Evolutionary conservation across 768 basidiomycete genomes (phyloP).

Genomic region (Suillus paluster): DNA sequence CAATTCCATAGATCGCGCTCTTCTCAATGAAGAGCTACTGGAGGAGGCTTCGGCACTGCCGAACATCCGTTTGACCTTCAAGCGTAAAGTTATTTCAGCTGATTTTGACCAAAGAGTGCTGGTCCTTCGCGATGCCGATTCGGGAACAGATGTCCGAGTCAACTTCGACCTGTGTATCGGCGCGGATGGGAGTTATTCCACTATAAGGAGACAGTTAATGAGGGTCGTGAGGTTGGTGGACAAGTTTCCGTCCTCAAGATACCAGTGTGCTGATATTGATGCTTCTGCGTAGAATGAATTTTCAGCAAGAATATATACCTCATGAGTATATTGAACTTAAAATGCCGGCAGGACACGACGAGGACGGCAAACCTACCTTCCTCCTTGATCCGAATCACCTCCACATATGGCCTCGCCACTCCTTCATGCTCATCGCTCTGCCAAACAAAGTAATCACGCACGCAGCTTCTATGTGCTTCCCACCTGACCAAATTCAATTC

Average conservation of each 20-base stretch:
- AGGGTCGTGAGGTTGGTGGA: constrained; percentile 78
- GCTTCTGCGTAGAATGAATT: constrained; percentile 76
- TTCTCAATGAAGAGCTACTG: constrained; percentile 86
- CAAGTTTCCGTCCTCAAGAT: constrained; percentile 11
- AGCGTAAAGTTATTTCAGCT: constrained; percentile 75
- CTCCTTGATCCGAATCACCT: constrained; percentile 93
- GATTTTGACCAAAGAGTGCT: constrained; percentile 74
- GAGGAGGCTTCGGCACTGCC: constrained; percentile 67
- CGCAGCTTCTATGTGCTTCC: constrained; percentile 31
- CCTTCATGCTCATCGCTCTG: constrained; percentile 98
- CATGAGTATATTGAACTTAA: constrained; percentile 97
- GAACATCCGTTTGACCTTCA: constrained; percentile 75
- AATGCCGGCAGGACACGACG: constrained; percentile 81
- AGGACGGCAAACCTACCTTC: constrained; percentile 67
- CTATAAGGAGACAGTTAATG: constrained; percentile 95
- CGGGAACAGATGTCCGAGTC: constrained; percentile 47
- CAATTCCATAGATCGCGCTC: constrained; percentile 88
- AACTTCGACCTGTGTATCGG: constrained; percentile 85
- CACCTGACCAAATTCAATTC: constrained; percentile 22
- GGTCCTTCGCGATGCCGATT: constrained; percentile 50
- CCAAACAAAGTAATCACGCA: constrained; percentile 82
- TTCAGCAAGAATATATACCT: constrained; percentile 91
- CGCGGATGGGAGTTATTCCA: constrained; percentile 92
- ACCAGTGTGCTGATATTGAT: constrained; percentile 8
- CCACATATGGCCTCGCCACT: constrained; percentile 99